Evolutionary conservation across 441 rosid genomes (phyloP), one percentile per base, ranked within the genome.

Genomic region (Gossypium schwendimanii): DNA sequence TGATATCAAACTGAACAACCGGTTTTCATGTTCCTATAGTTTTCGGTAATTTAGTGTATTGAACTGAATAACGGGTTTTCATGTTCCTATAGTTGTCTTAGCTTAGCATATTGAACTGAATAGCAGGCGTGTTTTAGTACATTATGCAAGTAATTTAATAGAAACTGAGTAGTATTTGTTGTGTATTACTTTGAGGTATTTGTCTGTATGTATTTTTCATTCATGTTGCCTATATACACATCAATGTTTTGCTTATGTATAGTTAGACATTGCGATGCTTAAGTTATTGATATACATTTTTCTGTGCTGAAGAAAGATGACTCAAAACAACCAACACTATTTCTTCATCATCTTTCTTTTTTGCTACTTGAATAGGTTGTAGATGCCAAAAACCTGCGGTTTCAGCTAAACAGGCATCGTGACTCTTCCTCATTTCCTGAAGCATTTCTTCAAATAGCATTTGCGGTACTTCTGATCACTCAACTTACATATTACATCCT

Each of bases 331-430:
- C 39, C 39, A 23, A 39, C 69, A 2, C 0, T 17, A 9, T 71
- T 47, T 44, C 55, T 44, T 59, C 20, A 18, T 2, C 33, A 6
- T 20, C 21, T 47, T 49, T 28, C 28, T 26, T n/a, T 47, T 17
- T 72, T 53, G 41, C 69, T 84, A 63, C 63, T 81, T 72, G 23
- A 70, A 58, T 68, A 94, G 97, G 98, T 94, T 49, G 99, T 88
- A 74, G 99, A 94, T 87, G 99, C 99, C 75, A 92, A 88, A 79
- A 94, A 94, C 80, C 91, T 94, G 63, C 87, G 73, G 12, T 84
- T 87, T 83, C 97, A 91, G 85, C 89, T 94, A 70, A 81, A 81
- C 55, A 81, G 84, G 74, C 81, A 73, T 49, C 82, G 78, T 57
- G 82, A 82, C 65, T 81, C 92, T 39, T 84, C 92, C 72, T 85